Base-by-base conservation (phyloP, 1,284 basidiomycete genomes). In the Veloporphyrellus conicus region DNA sequence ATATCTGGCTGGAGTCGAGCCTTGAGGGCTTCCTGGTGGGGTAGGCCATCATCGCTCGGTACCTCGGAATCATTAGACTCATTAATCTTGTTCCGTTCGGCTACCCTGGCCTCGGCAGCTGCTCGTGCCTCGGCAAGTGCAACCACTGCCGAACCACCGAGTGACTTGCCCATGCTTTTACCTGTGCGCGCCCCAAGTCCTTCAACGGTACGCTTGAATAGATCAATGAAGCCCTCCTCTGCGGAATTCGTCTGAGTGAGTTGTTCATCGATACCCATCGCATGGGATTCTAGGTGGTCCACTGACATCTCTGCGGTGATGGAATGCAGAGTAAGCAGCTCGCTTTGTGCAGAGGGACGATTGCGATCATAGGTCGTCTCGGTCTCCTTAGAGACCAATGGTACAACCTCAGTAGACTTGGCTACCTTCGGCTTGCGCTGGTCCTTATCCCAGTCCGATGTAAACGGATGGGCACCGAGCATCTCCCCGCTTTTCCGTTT, bases 401-500 rank as follows among this genome's bases (percentile, higher is more conserved):
- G 61, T 28, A 67, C 68, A 19, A 60, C 60, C 32, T 68, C 69
- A 38, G 55, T 49, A 15, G 66, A 68, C 59, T 79, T 86, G 1
- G 72, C 63, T 18, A 71, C 58, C 58, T 87, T 87, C 7, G 62
- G 45, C 22, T 66, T 68, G 35, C 75, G 71, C 42, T 75, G 76
- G 28, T 71, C 69, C n/a, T 66, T 68, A 33, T 68, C 64, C 25
- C 52, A 45, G 34, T 61, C 47, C 3, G 36, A 45, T 6, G 40
- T 52, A 4, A 49, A 47, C 27, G 48, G 46, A n/a, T 53, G 52
- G 41, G 41, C 43, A 6, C 64, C 67, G 16, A 73, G 52, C 67
- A 79, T 69, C 20, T 85, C 83, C 2, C 68, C 74, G 53, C 85
- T 87, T 68, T 88, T 89, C 46, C 86, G 72, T 59, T 89, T 89